These are phyloP conservation scores for Penicillium sp. DNA, from an alignment of 2,329 filamentous ascomycete genomes.

Conservation along the genomic window DNA sequence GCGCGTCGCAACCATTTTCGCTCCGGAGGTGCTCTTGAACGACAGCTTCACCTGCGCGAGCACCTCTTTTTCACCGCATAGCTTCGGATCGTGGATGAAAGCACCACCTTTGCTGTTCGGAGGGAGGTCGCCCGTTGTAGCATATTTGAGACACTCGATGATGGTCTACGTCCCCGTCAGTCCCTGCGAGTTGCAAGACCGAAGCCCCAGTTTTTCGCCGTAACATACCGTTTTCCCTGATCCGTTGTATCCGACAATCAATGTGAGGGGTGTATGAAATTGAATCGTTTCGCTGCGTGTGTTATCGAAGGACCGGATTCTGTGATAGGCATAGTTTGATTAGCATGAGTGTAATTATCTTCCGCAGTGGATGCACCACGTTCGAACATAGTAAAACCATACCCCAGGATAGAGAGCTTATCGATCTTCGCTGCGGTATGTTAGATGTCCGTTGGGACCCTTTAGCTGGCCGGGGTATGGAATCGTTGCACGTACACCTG, in stretches of 20 bases:
- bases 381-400: constrained; percentile 12
- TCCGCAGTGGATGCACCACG: constrained; percentile 2
- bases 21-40: constrained; percentile 74
- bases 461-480: background rate
- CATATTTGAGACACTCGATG: constrained; percentile 98
- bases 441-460: constrained; percentile 4
- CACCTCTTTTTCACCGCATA: constrained; percentile 78
- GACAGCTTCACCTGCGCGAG: constrained; percentile 86
- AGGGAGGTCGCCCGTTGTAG: constrained; percentile 87
- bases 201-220: background rate
- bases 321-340: constrained; percentile 25
- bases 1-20: constrained; percentile 76
- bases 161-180: constrained; percentile 60
- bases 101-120: constrained; percentile 85
- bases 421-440: constrained; percentile 68
- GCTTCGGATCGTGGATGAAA: constrained; percentile 96
- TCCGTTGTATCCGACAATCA: constrained; percentile 96
- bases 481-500: constrained; percentile 32
- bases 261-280: constrained; percentile 84
- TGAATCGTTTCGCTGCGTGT: constrained; percentile 70
- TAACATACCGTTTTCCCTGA: constrained; percentile 80
- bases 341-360: background rate
- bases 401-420: constrained; percentile 80
- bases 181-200: background rate
- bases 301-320: constrained; percentile 81